Conservation (phyloP, 345 rosid genomes). For the Eucalyptus regnans region DNA sequence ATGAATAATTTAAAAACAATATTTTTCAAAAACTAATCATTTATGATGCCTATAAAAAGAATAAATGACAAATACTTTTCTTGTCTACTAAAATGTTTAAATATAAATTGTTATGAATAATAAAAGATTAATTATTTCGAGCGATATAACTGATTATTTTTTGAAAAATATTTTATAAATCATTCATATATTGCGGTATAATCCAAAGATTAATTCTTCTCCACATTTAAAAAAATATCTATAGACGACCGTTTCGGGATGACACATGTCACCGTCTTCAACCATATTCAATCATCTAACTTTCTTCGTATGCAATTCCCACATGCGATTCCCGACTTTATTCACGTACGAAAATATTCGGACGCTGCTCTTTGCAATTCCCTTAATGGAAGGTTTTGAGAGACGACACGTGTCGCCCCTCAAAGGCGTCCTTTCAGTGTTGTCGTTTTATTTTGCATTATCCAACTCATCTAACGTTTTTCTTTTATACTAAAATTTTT, state of each 20-base stretch:
- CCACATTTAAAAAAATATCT: background rate
- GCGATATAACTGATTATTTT: background rate
- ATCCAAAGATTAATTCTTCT: background rate
- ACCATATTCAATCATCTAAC: background rate
- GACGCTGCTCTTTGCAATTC: background rate
- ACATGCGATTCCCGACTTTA: background rate
- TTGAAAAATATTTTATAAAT: background rate
- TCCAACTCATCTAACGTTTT: background rate
- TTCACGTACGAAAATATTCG: background rate
- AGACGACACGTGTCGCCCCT: background rate
- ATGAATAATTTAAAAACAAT: background rate
- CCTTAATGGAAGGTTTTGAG: background rate
- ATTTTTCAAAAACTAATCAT: background rate
- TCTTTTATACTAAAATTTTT: background rate
- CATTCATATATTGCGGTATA: background rate
- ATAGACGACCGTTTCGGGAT: background rate
- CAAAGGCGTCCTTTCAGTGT: background rate
- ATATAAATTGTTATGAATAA: background rate
- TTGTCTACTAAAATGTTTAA: fast-evolving
- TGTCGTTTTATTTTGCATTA: background rate
- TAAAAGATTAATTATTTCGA: background rate
- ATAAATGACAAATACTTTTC: background rate
- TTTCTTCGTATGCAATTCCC: background rate
- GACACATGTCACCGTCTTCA: background rate
- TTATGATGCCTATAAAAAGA: background rate